Conservation (phyloP, 2,329 filamentous ascomycete species). For the Fusarium virguliforme region DNA sequence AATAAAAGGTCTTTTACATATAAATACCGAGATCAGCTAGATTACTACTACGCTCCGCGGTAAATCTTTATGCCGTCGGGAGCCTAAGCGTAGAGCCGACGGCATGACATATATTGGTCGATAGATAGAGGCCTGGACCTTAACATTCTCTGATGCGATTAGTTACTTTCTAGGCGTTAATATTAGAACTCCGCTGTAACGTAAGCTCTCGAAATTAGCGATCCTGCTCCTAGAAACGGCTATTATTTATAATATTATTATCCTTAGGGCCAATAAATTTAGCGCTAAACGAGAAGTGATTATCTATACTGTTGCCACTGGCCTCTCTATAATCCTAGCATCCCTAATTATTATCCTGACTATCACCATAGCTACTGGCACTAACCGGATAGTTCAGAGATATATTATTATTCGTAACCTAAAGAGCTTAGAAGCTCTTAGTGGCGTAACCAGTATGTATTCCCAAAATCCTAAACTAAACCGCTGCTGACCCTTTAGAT, state of each 20-base stretch:
- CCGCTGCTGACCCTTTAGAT: constrained; percentile 53
- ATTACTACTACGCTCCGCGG: constrained; percentile 68
- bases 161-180: constrained; percentile 78
- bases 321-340: constrained; percentile 67
- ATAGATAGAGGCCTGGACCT: constrained; percentile 56
- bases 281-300: constrained; percentile 70
- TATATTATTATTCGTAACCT: constrained; percentile 69
- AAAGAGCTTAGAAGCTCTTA: constrained; percentile 70
- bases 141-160: constrained; percentile 68
- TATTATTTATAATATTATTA: constrained; percentile 78
- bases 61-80: constrained; percentile 55
- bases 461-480: neutral
- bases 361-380: constrained; percentile 72
- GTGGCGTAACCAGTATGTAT: constrained; percentile 65
- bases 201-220: constrained; percentile 78
- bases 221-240: constrained; percentile 77
- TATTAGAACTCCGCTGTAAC: constrained; percentile 78
- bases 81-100: constrained; percentile 63
- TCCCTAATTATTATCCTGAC: constrained; percentile 69
- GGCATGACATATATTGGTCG: constrained; percentile 53
- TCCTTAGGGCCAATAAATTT: constrained; percentile 75
- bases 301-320: constrained; percentile 65
- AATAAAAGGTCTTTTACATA: no score
- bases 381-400: constrained; percentile 67
- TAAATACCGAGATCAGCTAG: constrained; percentile 74